A percentile compares a stretch with the other conserved stretches of the same genome.
Evolutionary conservation across 2,329 filamentous ascomycete genomes (phyloP).

Genomic region (Penicillium palitans): DNA sequence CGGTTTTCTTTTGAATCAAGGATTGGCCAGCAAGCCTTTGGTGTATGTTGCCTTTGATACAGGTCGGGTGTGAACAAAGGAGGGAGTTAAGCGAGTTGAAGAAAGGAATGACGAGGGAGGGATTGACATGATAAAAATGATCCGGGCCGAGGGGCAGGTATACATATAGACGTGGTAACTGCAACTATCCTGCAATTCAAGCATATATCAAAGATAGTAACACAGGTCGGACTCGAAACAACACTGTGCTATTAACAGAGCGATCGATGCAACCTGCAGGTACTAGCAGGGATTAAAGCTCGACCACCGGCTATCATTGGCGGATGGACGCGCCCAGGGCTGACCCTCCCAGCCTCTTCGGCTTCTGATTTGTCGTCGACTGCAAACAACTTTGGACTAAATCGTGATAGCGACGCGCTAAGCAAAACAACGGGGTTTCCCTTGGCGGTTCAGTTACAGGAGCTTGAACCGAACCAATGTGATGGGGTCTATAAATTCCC

Average conservation of each 20-base stretch:
- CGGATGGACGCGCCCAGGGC: slow-evolving; percentile 22
- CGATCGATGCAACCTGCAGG: slow-evolving; percentile 28
- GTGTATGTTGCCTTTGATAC: slow-evolving; percentile 14
- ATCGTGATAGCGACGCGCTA: slow-evolving; percentile 26
- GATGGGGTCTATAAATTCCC: slow-evolving; percentile 18
- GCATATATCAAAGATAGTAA: slow-evolving; percentile 26
- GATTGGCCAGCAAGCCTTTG: slow-evolving; percentile 9
- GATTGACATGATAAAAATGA: slow-evolving; percentile 16
- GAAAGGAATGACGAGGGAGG: slow-evolving; percentile 15
- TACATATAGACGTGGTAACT: slow-evolving; percentile 26
- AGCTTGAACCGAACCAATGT: slow-evolving; percentile 9
- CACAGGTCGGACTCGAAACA: slow-evolving; percentile 28
- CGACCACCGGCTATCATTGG: slow-evolving; percentile 26
- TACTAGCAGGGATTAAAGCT: slow-evolving; percentile 23
- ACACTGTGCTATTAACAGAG: slow-evolving; percentile 30
- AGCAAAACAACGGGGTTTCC: slow-evolving; percentile 27
- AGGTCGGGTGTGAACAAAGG: slow-evolving; percentile 5
- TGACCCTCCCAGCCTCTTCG: slow-evolving; percentile 15
- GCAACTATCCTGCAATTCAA: slow-evolving; percentile 9
- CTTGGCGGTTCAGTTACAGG: slow-evolving; percentile 20
- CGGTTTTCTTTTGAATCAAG: neutral
- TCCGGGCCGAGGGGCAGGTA: slow-evolving; percentile 13
- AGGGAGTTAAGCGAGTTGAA: slow-evolving; percentile 4
- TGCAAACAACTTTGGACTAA: slow-evolving; percentile 20
- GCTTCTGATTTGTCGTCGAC: slow-evolving; percentile 17